A percentile compares a stretch with the other conserved stretches of the same genome.
Evolutionary conservation across 148 eudicot species (phyloP).

Genomic region (Fagopyrum tataricum): DNA sequence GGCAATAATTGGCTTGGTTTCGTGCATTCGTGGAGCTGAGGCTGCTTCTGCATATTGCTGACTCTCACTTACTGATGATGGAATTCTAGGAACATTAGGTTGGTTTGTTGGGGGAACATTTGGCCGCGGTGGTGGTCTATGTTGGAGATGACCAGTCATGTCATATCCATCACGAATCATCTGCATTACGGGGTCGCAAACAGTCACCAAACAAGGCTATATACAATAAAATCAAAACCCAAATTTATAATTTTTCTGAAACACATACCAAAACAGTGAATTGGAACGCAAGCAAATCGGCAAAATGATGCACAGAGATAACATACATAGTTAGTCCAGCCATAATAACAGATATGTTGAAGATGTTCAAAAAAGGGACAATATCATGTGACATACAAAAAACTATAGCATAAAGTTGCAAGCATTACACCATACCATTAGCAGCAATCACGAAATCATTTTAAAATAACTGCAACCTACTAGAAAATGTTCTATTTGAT

Average conservation of each 20-base stretch:
- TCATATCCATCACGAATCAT: slow-evolving; percentile 63
- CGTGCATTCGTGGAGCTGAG: slow-evolving; percentile 44
- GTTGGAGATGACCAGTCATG: slow-evolving; percentile 55
- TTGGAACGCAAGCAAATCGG: slow-evolving; percentile 85
- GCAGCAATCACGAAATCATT: neutral
- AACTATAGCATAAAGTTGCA: neutral
- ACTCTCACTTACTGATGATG: slow-evolving; percentile 37
- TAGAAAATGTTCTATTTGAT: neutral
- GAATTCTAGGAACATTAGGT: slow-evolving; percentile 27
- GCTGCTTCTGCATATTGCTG: slow-evolving; percentile 50
- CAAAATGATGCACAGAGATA: slow-evolving; percentile 58
- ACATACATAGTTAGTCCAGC: slow-evolving; percentile 6
- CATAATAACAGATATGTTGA: neutral
- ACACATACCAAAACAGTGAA: slow-evolving; percentile 58
- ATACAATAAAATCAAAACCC: neutral
- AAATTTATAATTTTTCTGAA: neutral
- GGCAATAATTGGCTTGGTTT: slow-evolving; percentile 44
- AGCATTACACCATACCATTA: neutral
- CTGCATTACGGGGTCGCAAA: slow-evolving; percentile 29
- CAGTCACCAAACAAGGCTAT: neutral
- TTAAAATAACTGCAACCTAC: neutral
- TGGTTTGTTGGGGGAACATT: slow-evolving; percentile 38
- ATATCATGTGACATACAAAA: neutral
- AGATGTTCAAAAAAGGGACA: neutral
- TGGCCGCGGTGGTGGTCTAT: slow-evolving; percentile 35